A percentile compares a stretch with the other conserved stretches of the same genome.
phyloP scores from a whole-genome alignment of 2,329 filamentous ascomycete genomes.

The Nemania sp. region DNA sequence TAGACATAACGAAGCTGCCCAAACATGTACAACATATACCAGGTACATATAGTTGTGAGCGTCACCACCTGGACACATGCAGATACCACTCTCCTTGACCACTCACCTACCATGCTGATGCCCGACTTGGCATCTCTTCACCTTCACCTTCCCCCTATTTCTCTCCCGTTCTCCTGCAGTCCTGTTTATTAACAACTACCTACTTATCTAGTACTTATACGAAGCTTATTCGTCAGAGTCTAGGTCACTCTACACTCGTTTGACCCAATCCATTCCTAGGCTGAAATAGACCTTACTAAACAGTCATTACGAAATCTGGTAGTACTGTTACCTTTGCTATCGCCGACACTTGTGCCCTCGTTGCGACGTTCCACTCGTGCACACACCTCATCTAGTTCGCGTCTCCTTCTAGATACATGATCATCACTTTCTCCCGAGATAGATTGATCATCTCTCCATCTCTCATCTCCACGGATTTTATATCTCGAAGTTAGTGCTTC shows the following conservation, averaged over 20 bases:
- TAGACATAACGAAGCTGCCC: neutral
- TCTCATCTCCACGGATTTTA: neutral
- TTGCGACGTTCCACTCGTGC: constrained; percentile 10
- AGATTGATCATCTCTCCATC: neutral
- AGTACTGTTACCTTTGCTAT: neutral
- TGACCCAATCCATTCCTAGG: neutral
- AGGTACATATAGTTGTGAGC: neutral
- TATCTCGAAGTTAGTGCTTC: neutral
- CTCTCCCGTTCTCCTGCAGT: neutral
- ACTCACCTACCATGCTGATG: neutral
- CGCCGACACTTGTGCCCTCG: constrained; percentile 3
- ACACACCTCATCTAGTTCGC: constrained; percentile 13
- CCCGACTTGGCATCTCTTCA: constrained; percentile 4
- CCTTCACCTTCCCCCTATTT: neutral
- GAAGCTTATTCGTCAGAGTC: constrained; percentile 7
- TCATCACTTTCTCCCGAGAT: neutral
- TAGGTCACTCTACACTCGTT: neutral
- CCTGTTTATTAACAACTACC: neutral
- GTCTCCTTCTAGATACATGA: constrained; percentile 3
- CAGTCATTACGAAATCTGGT: neutral
- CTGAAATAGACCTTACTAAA: neutral
- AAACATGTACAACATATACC: neutral
- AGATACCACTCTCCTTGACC: neutral
- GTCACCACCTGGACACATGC: neutral
- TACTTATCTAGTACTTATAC: too few species aligned